Evolutionary conservation across 2,329 filamentous ascomycete species (phyloP).

Genomic region (Aspergillus oerlinghausenensis): DNA sequence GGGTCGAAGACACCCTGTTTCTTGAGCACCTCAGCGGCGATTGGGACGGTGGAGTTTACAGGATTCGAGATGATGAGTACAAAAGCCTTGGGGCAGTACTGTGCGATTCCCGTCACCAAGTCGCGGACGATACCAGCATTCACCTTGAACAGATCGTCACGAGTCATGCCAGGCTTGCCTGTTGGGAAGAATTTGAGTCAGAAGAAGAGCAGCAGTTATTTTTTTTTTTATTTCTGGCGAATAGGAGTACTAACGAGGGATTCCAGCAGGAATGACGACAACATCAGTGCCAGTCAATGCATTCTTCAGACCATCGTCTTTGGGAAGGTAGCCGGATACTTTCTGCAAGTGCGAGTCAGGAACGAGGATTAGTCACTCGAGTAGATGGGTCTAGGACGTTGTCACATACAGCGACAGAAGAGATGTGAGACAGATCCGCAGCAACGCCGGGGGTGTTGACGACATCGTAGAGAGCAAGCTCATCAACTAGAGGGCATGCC

Average conservation of each 20-base stretch:
- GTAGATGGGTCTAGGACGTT: conserved; percentile 1
- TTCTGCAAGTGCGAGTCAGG: conserved; percentile 53
- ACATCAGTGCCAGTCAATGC: conserved; percentile 92
- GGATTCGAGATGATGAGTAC: conserved; percentile 98
- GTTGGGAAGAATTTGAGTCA: conserved; percentile 16
- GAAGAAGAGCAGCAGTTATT: background rate
- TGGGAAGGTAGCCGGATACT: conserved; percentile 82
- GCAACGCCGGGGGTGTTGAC: conserved; percentile 97
- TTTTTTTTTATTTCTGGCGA: background rate
- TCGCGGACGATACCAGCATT: conserved; percentile 97
- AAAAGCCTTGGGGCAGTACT: conserved; percentile 87
- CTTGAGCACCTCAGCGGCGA: conserved; percentile 96
- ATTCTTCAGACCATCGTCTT: conserved; percentile 75
- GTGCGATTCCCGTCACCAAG: conserved; percentile 80
- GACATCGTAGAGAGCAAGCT: conserved; percentile 98
- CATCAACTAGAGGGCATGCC: conserved; percentile 77
- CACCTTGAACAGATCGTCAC: conserved; percentile 99
- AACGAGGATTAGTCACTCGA: background rate
- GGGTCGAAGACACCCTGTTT: conserved; percentile 87
- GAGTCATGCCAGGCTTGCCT: conserved; percentile 99
- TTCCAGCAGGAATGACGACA: conserved; percentile 94
- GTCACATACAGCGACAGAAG: conserved; percentile 70
- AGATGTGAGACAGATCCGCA: conserved; percentile 96
- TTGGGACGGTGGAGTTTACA: conserved; percentile 97
- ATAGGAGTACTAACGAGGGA: conserved; percentile 69